Evolutionary conservation across 2,329 filamentous ascomycete species (phyloP), one percentile per base, ranked within the genome.

Genomic region (Pseudogymnoascus sp.): DNA sequence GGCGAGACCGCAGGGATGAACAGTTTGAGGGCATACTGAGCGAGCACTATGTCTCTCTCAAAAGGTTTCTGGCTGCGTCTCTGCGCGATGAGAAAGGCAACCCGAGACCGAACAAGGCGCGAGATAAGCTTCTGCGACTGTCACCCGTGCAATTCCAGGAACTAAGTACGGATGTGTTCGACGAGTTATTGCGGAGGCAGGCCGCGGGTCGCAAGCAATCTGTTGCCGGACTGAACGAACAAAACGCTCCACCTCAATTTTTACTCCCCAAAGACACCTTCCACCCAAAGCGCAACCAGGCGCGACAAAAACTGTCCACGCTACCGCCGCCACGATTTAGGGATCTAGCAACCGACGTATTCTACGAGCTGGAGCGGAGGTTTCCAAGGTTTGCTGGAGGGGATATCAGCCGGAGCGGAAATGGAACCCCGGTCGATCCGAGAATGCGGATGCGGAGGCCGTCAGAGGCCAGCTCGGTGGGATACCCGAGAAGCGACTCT

Each of bases 201-300:
- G 84, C 89, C 67, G 81, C 81, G 61, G 82, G 82, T 62, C 77
- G 84, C 65, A 78, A 78, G 62, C 78, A 80, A 14, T 78, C 82
- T 21, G 82, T 80, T 68, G 79, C 79, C 23, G 76, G 77, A 18
- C 79, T 80, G 37, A 67, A 67, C 11, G 66, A 69, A 59, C 80
- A 77, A 66, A 75, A 73, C 56, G 77, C 77, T 3, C 81, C 83
- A n/a, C 90, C 91, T 1, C 78, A 84, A 11, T 95, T 86, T 72
- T 83, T 99, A 5, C 78, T 90, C 23, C 91, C 94, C n/a, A 91
- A 93, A 74, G 83, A 88, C 67, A 88, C 86, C 67, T 97, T 97
- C 76, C 94, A 99, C 75, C 92, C 92, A 2, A 99, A 97, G 77
- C 88, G 94, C 66, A 99, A 99, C 73, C 92, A 97, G 75, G 94